Evolutionary conservation across 306 rosid species (phyloP).

Genomic region (Castanopsis chinensis): DNA sequence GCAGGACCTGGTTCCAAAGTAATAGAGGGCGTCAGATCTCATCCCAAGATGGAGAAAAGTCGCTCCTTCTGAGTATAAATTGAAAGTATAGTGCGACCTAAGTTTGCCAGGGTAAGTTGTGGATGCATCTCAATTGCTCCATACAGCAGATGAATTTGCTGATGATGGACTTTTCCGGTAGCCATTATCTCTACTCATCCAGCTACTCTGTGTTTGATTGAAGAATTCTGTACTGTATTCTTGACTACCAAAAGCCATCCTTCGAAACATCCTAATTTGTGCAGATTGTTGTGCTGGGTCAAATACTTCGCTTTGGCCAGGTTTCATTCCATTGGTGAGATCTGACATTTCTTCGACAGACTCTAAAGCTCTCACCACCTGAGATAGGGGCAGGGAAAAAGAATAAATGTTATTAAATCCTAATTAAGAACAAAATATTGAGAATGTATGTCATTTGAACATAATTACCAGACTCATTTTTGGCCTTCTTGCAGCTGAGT

Average conservation of each 20-base stretch:
- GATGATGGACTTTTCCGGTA: conserved; percentile 31
- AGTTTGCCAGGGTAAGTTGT: neutral
- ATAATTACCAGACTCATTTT: conserved; percentile 81
- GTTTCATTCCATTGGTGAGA: conserved; percentile 85
- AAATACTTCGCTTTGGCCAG: conserved; percentile 77
- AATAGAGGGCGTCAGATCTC: neutral
- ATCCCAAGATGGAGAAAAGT: conserved; percentile 6
- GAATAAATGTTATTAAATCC: conserved; percentile 3
- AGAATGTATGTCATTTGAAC: neutral
- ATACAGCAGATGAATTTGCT: conserved; percentile 50
- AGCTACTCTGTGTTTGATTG: conserved; percentile 63
- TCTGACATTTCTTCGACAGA: conserved; percentile 66
- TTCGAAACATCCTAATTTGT: conserved; percentile 77
- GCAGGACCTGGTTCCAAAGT: conserved; percentile 1
- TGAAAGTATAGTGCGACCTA: neutral
- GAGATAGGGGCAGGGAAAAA: neutral
- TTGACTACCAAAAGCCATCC: conserved; percentile 89
- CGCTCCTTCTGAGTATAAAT: conserved; percentile 4
- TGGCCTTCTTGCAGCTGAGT: conserved; percentile 77
- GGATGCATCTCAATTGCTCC: conserved; percentile 47
- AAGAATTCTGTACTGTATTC: conserved; percentile 55
- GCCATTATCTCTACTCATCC: conserved; percentile 55
- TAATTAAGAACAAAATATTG: neutral
- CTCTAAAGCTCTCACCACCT: conserved; percentile 95
- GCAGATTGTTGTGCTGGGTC: conserved; percentile 73